Evolutionary conservation across 805 yeast species (phyloP).

Genomic region (Starmerella sp.): DNA sequence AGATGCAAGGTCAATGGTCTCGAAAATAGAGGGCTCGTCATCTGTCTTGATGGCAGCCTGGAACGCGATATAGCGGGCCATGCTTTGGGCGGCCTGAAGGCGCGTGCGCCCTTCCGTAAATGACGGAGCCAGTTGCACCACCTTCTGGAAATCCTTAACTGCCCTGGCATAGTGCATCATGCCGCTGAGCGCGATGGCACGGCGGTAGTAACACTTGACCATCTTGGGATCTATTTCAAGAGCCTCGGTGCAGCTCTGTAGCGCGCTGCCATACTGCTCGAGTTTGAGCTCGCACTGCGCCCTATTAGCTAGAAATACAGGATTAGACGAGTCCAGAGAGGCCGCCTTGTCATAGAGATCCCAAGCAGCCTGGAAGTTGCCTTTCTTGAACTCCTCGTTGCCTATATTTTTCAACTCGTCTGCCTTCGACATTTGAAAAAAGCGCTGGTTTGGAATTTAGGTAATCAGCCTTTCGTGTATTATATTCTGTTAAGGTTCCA

Average conservation of each 20-base stretch:
- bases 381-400: conserved; percentile 49
- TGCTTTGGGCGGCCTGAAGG: conserved; percentile 48
- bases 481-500: not conserved
- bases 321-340: conserved; percentile 43
- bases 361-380: conserved; percentile 52
- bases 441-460: not conserved
- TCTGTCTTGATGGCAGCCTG: conserved; percentile 76
- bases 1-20: conserved; percentile 27
- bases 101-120: conserved; percentile 59
- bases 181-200: conserved; percentile 74
- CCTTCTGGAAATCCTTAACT: conserved; percentile 51
- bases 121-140: conserved; percentile 50
- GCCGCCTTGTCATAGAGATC: conserved; percentile 63
- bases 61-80: conserved; percentile 64
- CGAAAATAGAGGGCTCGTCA: conserved; percentile 42
- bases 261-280: conserved; percentile 79
- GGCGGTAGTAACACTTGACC: conserved; percentile 72
- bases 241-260: conserved; percentile 65
- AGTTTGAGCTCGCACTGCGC: conserved; percentile 80
- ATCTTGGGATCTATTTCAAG: conserved; percentile 54
- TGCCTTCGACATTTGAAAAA: conserved; percentile 3
- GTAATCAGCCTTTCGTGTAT: not conserved
- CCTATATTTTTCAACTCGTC: conserved; percentile 48
- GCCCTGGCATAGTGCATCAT: conserved; percentile 67
- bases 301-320: conserved; percentile 69